Base-by-base conservation (phyloP, 2,329 filamentous ascomycete genomes). In the Capronia epimyces region DNA sequence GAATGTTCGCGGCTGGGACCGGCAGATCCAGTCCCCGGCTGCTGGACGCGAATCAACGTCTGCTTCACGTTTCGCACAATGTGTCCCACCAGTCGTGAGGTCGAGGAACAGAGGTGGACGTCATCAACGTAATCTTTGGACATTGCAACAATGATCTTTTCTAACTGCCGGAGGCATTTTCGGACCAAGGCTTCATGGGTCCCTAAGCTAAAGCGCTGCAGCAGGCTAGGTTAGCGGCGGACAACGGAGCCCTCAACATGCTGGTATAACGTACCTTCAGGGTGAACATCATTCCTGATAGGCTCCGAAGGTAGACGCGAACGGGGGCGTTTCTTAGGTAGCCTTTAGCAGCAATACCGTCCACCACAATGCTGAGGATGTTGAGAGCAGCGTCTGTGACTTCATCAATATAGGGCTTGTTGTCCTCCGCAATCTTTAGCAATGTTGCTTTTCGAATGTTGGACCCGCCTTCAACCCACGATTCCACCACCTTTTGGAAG, bases 401-500 rank as follows among this genome's bases (percentile, higher is more conserved):
- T 62, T 81, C 77, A 52, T 77, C 74, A 48, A 84, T 81, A 60
- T 82, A 83, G 55, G 74, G 72, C 43, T 80, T 74, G 59, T 84
- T 82, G 53, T 79, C 75, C 15, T 56, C 56, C 10, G 53, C 53
- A 22, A 60, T 52, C 27, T 46, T 55, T 36, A 48, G 45, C 18
- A 62, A 45, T 40, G 52, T 60, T 1, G 53, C 22, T 43, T 49
- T 55, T 13, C 52, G 52, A 48, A 49, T 53, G 18, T 46, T 59
- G n/a, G 53, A 55, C 12, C 53, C 52, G 29, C 52, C 50, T 25
- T 55, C 52, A 37, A 54, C 56, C 58, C 56, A 57, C 9, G 49
- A 57, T 69, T 96, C 91, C 4, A 97, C 89, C 2, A 97, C 89
- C 18, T 93, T 93, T 70, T 98, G 93, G 1, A 98, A 74, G 1